Evolutionary conservation across 495 filamentous ascomycete genomes (phyloP).

Genomic region (Geoglossum glabrum): DNA sequence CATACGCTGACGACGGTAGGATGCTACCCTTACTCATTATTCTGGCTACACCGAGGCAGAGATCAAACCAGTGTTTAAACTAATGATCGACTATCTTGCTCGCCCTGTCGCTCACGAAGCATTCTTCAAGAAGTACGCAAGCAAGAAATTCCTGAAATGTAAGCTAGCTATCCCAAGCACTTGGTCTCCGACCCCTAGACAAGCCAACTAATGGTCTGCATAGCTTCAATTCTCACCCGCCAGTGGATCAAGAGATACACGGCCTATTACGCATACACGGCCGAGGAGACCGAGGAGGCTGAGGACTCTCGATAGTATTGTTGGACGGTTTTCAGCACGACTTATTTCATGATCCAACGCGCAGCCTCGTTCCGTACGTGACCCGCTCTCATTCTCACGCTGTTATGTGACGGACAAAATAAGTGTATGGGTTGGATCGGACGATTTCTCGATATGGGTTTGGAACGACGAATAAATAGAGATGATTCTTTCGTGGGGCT

Average conservation of each 20-base stretch:
- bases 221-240: slow-evolving; percentile 80
- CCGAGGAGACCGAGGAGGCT: neutral
- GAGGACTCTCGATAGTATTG: neutral
- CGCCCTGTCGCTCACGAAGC: slow-evolving; percentile 81
- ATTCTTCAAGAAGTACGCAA: slow-evolving; percentile 98
- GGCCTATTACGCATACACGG: neutral
- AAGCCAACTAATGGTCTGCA: slow-evolving; percentile 13
- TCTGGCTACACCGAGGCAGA: slow-evolving; percentile 84
- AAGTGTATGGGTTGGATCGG: slow-evolving; percentile 1
- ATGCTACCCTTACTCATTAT: slow-evolving; percentile 78
- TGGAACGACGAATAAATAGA: slow-evolving; percentile 2
- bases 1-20: slow-evolving; percentile 23
- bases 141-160: slow-evolving; percentile 96
- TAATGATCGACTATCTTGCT: slow-evolving; percentile 91
- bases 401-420: neutral
- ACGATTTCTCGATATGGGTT: neutral
- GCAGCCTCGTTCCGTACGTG: neutral
- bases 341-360: neutral
- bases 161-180: slow-evolving; percentile 20
- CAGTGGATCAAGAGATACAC: slow-evolving; percentile 69
- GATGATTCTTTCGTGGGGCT: neutral
- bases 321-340: neutral
- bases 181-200: neutral
- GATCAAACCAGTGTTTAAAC: slow-evolving; percentile 72
- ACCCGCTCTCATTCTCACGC: neutral